A percentile compares a stretch with the other conserved stretches of the same genome.
phyloP scores from a whole-genome alignment of 306 rosid genomes.

The Sicyos baderoa region DNA sequence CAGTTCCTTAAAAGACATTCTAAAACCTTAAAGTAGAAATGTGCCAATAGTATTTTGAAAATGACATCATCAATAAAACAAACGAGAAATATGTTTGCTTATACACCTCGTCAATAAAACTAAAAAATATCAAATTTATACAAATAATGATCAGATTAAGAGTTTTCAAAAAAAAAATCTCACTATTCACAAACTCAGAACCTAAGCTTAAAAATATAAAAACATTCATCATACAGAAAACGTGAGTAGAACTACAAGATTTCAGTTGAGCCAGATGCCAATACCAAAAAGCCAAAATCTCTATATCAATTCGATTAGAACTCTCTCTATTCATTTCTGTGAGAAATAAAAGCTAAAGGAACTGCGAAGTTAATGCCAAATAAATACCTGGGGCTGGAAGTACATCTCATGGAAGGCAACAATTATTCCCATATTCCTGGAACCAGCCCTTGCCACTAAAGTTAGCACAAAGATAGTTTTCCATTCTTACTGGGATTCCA shows the following conservation, averaged over 20 bases:
- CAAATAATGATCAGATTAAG: not conserved
- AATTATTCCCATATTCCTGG: constrained; percentile 1
- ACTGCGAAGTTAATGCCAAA: constrained; percentile 6
- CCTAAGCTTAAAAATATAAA: not conserved
- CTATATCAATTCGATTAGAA: not conserved
- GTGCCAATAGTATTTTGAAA: no score
- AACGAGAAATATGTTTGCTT: no score
- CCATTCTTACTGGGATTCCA: not conserved
- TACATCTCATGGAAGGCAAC: not conserved
- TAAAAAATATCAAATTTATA: not conserved
- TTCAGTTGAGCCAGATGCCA: constrained; percentile 17
- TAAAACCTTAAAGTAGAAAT: no score
- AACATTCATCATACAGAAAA: not conserved
- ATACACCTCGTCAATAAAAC: not conserved
- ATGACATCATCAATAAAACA: no score
- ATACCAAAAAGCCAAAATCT: constrained; percentile 8
- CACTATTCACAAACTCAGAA: not conserved
- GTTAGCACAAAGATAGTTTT: not conserved
- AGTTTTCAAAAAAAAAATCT: not conserved
- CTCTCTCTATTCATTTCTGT: not conserved
- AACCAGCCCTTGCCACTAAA: not conserved
- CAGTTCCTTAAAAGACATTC: no score
- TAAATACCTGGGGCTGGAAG: not conserved
- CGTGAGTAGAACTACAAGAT: not conserved
- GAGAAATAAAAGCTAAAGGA: not conserved